Base-by-base conservation (phyloP, 169 alveolate species). In the Plasmodium billcollinsi region DNA sequence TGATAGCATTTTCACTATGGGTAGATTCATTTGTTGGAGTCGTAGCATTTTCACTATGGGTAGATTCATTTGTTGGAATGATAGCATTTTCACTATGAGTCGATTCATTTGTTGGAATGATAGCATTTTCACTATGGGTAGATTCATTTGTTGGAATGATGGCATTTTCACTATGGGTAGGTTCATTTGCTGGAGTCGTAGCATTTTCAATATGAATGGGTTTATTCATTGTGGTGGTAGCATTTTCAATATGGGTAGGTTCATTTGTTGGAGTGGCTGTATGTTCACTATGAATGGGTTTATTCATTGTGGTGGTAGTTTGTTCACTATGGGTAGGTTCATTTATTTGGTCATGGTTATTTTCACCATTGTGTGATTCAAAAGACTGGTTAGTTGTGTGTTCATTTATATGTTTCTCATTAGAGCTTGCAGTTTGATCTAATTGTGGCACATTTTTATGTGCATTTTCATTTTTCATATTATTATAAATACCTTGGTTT, bases 51-150 rank as follows among this genome's bases (percentile, higher is more conserved):
- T 63, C 80, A 71, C 9, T 71, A 9, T 56, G 62, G 1, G 4
- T 52, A 52, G 62, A 1, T 52, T 12, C 18, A 52, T 52, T 3
- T 52, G n/a, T 52, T 33, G 8, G 0, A 3, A 1, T 52, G 18
- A 20, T 52, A 52, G 20, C 18, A 8, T 29, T 0, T 72, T 45
- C 69, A 72, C 15, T 24, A n/a, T 49, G 49, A 2, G 50, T 39
- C 0, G 7, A 12, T 9, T 18, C 73, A 59, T n/a, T 73, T 73
- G 71, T 61, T 0, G 15, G 12, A 15, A 5, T 14, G 14, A 62
- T 4, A 56, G 45, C 24, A 8, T 59, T 26, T 12, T 63, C 80
- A 71, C n/a, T 71, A 9, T 56, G 62, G 3, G n/a, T 52, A 52
- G 62, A 0, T 52, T 12, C 18, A 11, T 52, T 15, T 52, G n/a